Conservation (phyloP, 345 rosid species). For the Aethionema arabicum region DNA sequence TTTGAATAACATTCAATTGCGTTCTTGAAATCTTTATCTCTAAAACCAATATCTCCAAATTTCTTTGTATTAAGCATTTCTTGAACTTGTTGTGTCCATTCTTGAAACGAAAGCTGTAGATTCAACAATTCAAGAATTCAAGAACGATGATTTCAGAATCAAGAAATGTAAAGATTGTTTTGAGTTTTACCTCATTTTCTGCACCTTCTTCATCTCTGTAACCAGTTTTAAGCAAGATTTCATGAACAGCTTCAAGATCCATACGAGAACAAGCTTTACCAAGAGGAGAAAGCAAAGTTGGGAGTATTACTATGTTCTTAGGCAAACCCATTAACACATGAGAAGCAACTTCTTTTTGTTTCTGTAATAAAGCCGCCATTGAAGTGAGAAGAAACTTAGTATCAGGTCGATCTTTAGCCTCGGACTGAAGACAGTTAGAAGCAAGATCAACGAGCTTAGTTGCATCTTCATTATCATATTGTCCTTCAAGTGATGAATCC, state of each 20-base stretch:
- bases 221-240: conserved; percentile 61
- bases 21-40: conserved; percentile 78
- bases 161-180: not conserved
- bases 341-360: conserved; percentile 32
- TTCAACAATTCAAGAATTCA: not conserved
- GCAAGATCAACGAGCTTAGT: conserved; percentile 28
- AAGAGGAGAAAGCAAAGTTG: conserved; percentile 29
- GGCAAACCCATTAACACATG: conserved; percentile 24
- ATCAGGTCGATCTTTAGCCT: conserved; percentile 23
- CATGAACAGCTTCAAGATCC: conserved; percentile 74
- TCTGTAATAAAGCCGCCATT: conserved; percentile 22
- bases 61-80: conserved; percentile 81
- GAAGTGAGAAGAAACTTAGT: conserved; percentile 23
- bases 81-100: conserved; percentile 88
- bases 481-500: conserved; percentile 37
- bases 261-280: conserved; percentile 40
- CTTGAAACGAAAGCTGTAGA: conserved; percentile 79
- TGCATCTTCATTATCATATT: conserved; percentile 19
- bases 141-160: not conserved
- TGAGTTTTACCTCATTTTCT: conserved; percentile 50
- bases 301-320: conserved; percentile 18
- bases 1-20: conserved; percentile 74
- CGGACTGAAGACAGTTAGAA: conserved; percentile 27
- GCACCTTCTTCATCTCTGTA: conserved; percentile 79
- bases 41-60: conserved; percentile 72